Conservation (phyloP, 495 filamentous ascomycete species). For the Penicillium silybi region DNA sequence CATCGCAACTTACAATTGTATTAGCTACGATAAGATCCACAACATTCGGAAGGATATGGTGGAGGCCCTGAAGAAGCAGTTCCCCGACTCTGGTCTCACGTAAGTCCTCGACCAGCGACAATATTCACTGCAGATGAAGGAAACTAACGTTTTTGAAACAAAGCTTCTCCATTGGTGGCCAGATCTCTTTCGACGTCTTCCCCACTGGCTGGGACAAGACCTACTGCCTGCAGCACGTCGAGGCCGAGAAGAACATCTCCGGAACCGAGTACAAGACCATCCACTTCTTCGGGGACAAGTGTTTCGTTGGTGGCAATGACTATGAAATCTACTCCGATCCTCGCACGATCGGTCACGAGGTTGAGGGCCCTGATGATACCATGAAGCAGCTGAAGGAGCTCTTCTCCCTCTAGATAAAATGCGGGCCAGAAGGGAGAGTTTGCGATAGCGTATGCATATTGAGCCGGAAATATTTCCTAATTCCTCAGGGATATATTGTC, state of each 20-base stretch:
- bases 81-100: conserved; percentile 80
- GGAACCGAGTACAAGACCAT: conserved; percentile 78
- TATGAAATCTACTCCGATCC: conserved; percentile 85
- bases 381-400: conserved; percentile 69
- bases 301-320: conserved; percentile 83
- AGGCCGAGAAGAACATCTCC: conserved; percentile 71
- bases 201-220: conserved; percentile 97
- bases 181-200: conserved; percentile 98
- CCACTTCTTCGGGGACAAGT: conserved; percentile 99
- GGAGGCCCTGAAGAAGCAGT: conserved; percentile 68
- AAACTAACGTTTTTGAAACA: conserved; percentile 5
- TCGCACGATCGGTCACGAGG: conserved; percentile 78
- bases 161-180: conserved; percentile 89
- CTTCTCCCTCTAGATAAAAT: conserved; percentile 60
- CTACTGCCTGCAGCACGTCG: conserved; percentile 88
- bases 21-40: conserved; percentile 67
- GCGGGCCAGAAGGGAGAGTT: conserved; percentile 4
- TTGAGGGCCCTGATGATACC: conserved; percentile 78
- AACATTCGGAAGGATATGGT: conserved; percentile 71
- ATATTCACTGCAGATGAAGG: not conserved
- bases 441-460: conserved; percentile 14
- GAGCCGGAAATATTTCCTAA: not conserved
- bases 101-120: conserved; percentile 40
- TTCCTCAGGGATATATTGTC: not conserved
- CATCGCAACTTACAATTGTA: conserved; percentile 12